These are phyloP conservation scores for Apiospora kogelbergensis DNA, from an alignment of 2,329 filamentous ascomycete genomes.

Conservation along the genomic window DNA sequence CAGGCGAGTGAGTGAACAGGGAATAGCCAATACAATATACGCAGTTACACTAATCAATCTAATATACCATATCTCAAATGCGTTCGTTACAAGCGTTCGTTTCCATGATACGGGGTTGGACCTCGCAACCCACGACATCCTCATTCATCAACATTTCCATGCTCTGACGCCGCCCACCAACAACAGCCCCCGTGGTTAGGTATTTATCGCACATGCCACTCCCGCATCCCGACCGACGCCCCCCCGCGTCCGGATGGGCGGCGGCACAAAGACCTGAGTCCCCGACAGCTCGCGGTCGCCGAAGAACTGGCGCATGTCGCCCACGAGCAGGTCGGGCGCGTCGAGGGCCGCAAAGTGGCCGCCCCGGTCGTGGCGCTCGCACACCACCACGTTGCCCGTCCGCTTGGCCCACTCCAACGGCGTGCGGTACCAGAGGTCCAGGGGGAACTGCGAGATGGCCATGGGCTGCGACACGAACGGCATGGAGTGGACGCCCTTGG, in stretches of 20 bases:
- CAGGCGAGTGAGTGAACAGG: no score
- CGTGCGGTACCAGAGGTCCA: constrained; percentile 20
- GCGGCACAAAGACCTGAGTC: constrained; percentile 10
- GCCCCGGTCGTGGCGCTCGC: constrained; percentile 11
- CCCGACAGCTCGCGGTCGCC: constrained; percentile 14
- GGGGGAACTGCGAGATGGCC: constrained; percentile 14
- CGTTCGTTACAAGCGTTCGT: no score
- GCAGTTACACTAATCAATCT: no score
- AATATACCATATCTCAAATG: no score
- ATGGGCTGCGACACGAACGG: constrained; percentile 12
- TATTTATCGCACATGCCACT: neutral
- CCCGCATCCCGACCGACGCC: neutral
- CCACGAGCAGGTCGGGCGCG: constrained; percentile 14
- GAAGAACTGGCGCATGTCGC: constrained; percentile 16
- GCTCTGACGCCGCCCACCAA: neutral
- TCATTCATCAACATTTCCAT: neutral
- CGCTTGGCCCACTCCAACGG: constrained; percentile 15
- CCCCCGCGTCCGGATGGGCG: neutral
- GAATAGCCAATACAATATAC: no score
- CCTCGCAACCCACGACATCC: no score
- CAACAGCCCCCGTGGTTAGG: neutral
- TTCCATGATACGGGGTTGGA: no score
- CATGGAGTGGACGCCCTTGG: constrained; percentile 5
- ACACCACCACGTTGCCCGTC: constrained; percentile 13
- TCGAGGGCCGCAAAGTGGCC: constrained; percentile 18